phyloP scores from a whole-genome alignment of 495 filamentous ascomycete genomes.

The Podospora pseudocomata region DNA sequence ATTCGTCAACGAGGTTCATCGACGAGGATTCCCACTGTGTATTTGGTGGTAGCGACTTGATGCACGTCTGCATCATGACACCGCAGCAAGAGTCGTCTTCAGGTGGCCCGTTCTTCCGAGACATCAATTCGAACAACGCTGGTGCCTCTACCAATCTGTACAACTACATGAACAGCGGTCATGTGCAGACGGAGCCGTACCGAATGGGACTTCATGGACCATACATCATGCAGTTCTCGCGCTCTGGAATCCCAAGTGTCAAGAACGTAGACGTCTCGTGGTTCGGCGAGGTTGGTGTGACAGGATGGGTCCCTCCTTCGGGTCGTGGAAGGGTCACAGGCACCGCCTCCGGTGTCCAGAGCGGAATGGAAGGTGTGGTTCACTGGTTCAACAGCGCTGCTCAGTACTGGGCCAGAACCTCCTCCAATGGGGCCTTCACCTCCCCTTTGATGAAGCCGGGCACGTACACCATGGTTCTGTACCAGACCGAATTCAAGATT shows the following conservation, averaged over 20 bases:
- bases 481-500: conserved; percentile 60
- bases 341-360: conserved; percentile 49
- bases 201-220: conserved; percentile 66
- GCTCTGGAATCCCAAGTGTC: conserved; percentile 51
- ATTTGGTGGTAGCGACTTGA: conserved; percentile 41
- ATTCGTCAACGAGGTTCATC: conserved; percentile 63
- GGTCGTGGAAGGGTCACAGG: conserved; percentile 58
- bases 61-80: conserved; percentile 51
- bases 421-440: conserved; percentile 52
- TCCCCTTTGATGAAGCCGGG: conserved; percentile 66
- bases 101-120: conserved; percentile 59
- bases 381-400: conserved; percentile 63
- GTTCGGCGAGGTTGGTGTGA: conserved; percentile 54
- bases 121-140: conserved; percentile 64
- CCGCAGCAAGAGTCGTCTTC: conserved; percentile 51
- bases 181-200: conserved; percentile 59
- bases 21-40: conserved; percentile 63
- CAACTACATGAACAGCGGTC: conserved; percentile 67
- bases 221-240: conserved; percentile 59
- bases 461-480: conserved; percentile 64
- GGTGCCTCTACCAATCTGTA: conserved; percentile 56
- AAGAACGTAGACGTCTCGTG: conserved; percentile 53
- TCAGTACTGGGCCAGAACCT: conserved; percentile 61
- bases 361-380: conserved; percentile 52
- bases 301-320: conserved; percentile 53